Conservation (phyloP, 2,329 filamentous ascomycete species). For the Ophiosphaerella herpotricha region DNA sequence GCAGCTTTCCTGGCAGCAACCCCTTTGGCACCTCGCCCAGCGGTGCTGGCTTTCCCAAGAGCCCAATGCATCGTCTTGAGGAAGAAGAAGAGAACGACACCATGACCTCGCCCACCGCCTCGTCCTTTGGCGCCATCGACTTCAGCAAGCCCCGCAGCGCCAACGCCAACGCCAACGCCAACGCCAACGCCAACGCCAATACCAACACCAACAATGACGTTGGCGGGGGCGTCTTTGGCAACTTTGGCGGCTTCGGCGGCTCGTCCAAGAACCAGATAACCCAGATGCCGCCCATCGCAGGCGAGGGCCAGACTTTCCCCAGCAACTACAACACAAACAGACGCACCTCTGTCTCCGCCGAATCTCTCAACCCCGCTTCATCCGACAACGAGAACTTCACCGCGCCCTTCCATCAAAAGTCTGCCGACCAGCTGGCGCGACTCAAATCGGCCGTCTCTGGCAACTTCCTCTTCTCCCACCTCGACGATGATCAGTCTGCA, state of each 20-base stretch:
- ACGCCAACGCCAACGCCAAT: too few species aligned
- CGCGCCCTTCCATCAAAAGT: slow-evolving; percentile 83
- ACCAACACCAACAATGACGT: slow-evolving; percentile 19
- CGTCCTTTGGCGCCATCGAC: slow-evolving; percentile 50
- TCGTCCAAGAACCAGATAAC: slow-evolving; percentile 43
- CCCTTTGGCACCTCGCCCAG: slow-evolving; percentile 65
- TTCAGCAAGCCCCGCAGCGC: slow-evolving; percentile 46
- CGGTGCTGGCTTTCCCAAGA: slow-evolving; percentile 50
- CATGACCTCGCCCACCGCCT: slow-evolving; percentile 72
- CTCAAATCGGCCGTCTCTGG: slow-evolving; percentile 80
- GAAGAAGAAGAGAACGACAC: slow-evolving; percentile 83
- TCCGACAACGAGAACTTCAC: slow-evolving; percentile 87
- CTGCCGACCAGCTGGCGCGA: slow-evolving; percentile 76
- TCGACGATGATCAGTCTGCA: slow-evolving; percentile 88
- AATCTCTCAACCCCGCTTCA: slow-evolving; percentile 88
- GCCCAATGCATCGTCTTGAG: slow-evolving; percentile 65
- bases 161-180: neutral
- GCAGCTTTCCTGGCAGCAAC: slow-evolving; percentile 77
- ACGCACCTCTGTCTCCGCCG: slow-evolving; percentile 93
- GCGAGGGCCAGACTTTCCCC: slow-evolving; percentile 73
- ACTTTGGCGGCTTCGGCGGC: slow-evolving; percentile 42
- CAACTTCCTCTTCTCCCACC: slow-evolving; percentile 92
- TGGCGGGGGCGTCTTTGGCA: slow-evolving; percentile 50
- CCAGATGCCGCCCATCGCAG: slow-evolving; percentile 51
- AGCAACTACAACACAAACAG: slow-evolving; percentile 92